A percentile compares a stretch with the other conserved stretches of the same genome.
Evolutionary conservation across 441 rosid genomes (phyloP).

Genomic region (Jatropha podagrica): DNA sequence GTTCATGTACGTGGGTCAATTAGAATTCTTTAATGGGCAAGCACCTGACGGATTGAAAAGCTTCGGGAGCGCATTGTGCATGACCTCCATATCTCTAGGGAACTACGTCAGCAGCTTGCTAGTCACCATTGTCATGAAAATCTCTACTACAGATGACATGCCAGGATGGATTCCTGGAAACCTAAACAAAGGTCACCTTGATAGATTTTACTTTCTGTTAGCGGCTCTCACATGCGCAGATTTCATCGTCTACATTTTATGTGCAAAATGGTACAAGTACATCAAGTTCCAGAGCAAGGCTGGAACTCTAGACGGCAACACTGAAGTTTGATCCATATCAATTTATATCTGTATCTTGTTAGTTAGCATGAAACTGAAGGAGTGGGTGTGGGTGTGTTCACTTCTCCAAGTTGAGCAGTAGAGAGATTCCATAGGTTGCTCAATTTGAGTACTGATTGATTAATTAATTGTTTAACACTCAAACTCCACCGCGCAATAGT

Average conservation of each 20-base stretch:
- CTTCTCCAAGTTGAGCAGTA: neutral
- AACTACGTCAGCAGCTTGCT: slow-evolving; percentile 93
- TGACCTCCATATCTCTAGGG: slow-evolving; percentile 97
- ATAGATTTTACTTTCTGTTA: slow-evolving; percentile 82
- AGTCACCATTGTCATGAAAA: slow-evolving; percentile 81
- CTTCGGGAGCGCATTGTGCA: slow-evolving; percentile 92
- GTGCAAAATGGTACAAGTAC: slow-evolving; percentile 82
- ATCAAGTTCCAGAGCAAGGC: slow-evolving; percentile 46
- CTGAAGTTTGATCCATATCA: slow-evolving; percentile 12
- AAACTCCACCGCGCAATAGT: too few relatives aligned
- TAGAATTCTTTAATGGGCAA: slow-evolving; percentile 93
- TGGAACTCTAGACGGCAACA: neutral
- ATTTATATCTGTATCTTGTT: too few relatives aligned
- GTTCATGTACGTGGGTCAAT: slow-evolving; percentile 95
- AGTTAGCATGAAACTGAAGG: slow-evolving; percentile 2
- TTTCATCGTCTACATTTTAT: slow-evolving; percentile 54
- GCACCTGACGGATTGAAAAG: slow-evolving; percentile 95
- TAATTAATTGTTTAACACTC: too few relatives aligned
- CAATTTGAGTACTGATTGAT: too few relatives aligned
- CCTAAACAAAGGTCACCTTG: slow-evolving; percentile 90
- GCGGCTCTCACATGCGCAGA: slow-evolving; percentile 70
- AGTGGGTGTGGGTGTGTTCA: neutral
- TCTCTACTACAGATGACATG: slow-evolving; percentile 71
- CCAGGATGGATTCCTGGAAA: slow-evolving; percentile 96
- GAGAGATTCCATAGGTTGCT: too few relatives aligned